A percentile compares a stretch with the other conserved stretches of the same genome.
Evolutionary conservation across 495 filamentous ascomycete species (phyloP).

Genomic region (Pyrenula massariospora): DNA sequence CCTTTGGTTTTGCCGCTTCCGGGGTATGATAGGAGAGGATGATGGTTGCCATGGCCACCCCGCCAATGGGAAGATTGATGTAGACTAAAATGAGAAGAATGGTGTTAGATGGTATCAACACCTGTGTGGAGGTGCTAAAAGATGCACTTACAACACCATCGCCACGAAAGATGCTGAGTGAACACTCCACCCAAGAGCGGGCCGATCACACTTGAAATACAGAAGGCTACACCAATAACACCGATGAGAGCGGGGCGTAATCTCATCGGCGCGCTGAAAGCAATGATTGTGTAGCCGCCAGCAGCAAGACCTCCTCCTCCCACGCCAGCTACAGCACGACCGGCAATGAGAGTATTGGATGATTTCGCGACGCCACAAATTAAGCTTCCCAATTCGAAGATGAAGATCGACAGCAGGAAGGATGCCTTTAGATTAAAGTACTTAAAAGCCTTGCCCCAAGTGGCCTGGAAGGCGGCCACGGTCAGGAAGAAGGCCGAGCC

Average conservation of each 20-base stretch:
- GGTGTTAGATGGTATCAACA: too few relatives aligned
- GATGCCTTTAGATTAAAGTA: constrained; percentile 37
- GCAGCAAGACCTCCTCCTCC: constrained; percentile 15
- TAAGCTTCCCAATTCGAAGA: constrained; percentile 65
- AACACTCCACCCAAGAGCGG: constrained; percentile 38
- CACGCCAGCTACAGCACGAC: constrained; percentile 21
- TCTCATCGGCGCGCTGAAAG: constrained; percentile 16
- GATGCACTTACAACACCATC: too few relatives aligned
- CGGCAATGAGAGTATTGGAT: constrained; percentile 20
- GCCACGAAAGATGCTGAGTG: constrained; percentile 27
- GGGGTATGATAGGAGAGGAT: constrained; percentile 27
- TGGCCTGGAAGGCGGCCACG: constrained; percentile 39
- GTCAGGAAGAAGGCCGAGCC: constrained; percentile 47
- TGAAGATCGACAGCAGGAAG: constrained; percentile 42
- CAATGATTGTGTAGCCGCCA: constrained; percentile 21
- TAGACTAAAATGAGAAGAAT: too few relatives aligned
- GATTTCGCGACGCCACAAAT: constrained; percentile 18
- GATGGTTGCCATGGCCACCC: constrained; percentile 19
- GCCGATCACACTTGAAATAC: constrained; percentile 27
- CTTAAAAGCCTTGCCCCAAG: constrained; percentile 40
- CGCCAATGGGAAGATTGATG: constrained; percentile 42
- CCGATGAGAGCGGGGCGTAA: constrained; percentile 24
- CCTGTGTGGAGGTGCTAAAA: too few relatives aligned
- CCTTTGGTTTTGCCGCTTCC: constrained; percentile 10
- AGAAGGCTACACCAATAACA: constrained; percentile 24